Evolutionary conservation across 176 grass and related monocot genomes (phyloP).

Genomic region (Phragmites australis): DNA sequence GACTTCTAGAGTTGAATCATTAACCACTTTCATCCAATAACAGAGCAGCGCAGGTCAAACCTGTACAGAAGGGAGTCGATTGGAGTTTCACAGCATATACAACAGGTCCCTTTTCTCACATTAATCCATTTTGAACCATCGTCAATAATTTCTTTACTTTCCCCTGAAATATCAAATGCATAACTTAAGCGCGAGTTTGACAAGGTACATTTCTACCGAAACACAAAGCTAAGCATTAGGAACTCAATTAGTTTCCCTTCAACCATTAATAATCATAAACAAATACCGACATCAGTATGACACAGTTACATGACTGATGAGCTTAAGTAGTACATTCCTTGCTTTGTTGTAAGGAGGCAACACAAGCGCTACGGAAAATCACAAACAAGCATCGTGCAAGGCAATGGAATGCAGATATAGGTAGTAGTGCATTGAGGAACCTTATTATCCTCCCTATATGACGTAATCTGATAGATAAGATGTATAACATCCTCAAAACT

Average conservation of each 20-base stretch:
- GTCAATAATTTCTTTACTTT: constrained; percentile 52
- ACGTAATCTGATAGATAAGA: not conserved
- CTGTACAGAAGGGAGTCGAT: constrained; percentile 97
- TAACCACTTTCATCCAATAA: not conserved
- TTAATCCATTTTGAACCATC: constrained; percentile 91
- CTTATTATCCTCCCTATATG: constrained; percentile 4
- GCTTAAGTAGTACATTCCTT: not conserved
- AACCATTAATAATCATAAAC: not conserved
- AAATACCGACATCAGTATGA: not conserved
- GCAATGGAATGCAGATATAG: not conserved
- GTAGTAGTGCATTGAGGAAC: not conserved
- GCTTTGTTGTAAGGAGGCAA: not conserved
- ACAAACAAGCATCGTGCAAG: not conserved
- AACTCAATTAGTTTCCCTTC: not conserved
- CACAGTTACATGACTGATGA: not conserved
- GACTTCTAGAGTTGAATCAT: too few species aligned
- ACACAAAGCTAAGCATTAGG: not conserved
- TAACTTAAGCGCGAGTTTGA: not conserved
- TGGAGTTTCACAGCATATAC: constrained; percentile 81
- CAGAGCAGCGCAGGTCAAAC: constrained; percentile 18
- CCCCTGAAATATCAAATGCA: constrained; percentile 46
- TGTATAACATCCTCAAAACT: not conserved
- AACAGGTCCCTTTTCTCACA: constrained; percentile 87
- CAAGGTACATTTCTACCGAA: not conserved
- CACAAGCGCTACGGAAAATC: not conserved